Base-by-base conservation (phyloP, 23 red algal genomes). In the Gracilaria caudata region DNA sequence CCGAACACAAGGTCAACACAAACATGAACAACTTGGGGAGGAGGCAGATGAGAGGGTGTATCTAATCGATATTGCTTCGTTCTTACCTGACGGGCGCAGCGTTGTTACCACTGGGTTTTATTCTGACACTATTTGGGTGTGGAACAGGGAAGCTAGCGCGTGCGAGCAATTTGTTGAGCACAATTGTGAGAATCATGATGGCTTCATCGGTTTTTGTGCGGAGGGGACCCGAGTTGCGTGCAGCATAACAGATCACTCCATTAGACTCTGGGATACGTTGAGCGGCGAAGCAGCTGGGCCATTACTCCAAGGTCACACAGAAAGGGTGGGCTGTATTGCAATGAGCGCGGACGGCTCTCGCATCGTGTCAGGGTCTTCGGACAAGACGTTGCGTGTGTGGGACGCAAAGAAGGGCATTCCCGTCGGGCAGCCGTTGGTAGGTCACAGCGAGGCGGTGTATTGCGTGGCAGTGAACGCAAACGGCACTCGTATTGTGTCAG, bases 331-430 rank as follows among this genome's bases (percentile, higher is more conserved):
- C 7, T 43, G 35, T 21, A 25, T 73, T 35, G 68, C 68, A 46
- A 39, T 35, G 34, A 73, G 68, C 40, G 68, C 35, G 7, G 28
- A 73, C 28, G 73, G 73, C 41, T 14, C 41, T n/a, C 29, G 73
- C 33, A 49, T 78, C 44, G 73, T 78, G 16, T 47, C 73, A 43
- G 33, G 73, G 39, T 78, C 36, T 8, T 13, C 6, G 36, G 73
- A 78, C 73, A 19, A 45, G 16, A 13, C 16, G 36, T 4, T 78
- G 73, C 73, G 73, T 19, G 73, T 78, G 73, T 78, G 39, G 73
- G 57, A 61, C 17, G 26, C n/a, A 10, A 4, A 61, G 4, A 61
- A 16, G 7, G 57, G 57, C 57, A 26, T 9, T 7, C 7, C 57
- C 57, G 57, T 61, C 7, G 57, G 57, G 5, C 23, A 73, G 35